Evolutionary conservation across 1,284 basidiomycete species (phyloP).

Genomic region (Cryptococcus sp.): DNA sequence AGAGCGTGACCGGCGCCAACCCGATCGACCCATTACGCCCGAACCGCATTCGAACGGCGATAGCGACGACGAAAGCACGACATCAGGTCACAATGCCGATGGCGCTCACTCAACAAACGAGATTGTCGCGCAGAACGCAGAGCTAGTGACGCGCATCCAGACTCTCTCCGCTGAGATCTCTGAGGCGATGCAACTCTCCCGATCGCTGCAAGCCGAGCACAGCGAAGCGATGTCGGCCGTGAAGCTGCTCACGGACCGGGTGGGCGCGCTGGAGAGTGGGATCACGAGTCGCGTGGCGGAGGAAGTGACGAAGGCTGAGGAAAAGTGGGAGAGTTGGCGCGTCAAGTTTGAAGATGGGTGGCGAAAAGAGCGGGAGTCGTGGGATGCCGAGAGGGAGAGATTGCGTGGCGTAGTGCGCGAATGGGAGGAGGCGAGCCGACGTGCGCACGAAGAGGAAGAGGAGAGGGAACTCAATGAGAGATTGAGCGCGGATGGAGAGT

Average conservation of each 20-base stretch:
- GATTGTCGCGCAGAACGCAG: slow-evolving; percentile 58
- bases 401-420: slow-evolving; percentile 74
- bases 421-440: slow-evolving; percentile 67
- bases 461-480: slow-evolving; percentile 50
- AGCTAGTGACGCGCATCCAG: slow-evolving; percentile 71
- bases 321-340: slow-evolving; percentile 67
- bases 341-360: slow-evolving; percentile 71
- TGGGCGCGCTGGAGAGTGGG: slow-evolving; percentile 56
- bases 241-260: slow-evolving; percentile 65
- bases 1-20: slow-evolving; percentile 14
- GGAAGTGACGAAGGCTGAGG: slow-evolving; percentile 62
- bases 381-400: slow-evolving; percentile 77
- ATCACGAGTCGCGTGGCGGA: slow-evolving; percentile 56
- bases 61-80: slow-evolving; percentile 49
- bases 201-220: slow-evolving; percentile 75
- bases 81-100: slow-evolving; percentile 3
- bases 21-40: slow-evolving; percentile 25
- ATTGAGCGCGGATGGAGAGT: slow-evolving; percentile 42
- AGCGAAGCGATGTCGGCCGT: slow-evolving; percentile 76
- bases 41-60: slow-evolving; percentile 24
- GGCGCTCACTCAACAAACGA: slow-evolving; percentile 5
- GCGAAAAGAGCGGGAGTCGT: slow-evolving; percentile 73
- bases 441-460: slow-evolving; percentile 56
- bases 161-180: slow-evolving; percentile 74
- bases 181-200: slow-evolving; percentile 72